Base-by-base conservation (phyloP, 2,329 filamentous ascomycete species). In the Cytospora piceicola region DNA sequence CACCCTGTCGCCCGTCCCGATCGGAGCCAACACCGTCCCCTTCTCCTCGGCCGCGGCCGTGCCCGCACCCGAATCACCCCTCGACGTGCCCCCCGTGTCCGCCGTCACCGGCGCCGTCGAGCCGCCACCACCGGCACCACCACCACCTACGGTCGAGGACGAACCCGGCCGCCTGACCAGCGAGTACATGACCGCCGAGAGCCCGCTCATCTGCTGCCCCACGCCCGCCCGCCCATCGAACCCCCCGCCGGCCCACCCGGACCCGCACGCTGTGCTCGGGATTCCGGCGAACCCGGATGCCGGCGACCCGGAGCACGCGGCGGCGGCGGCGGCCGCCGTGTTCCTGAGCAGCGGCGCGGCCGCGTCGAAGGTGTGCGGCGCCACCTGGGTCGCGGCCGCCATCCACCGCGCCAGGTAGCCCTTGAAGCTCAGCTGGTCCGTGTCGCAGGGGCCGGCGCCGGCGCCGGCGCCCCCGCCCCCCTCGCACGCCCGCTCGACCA, bases 351-450 rank as follows among this genome's bases (percentile, higher is more conserved):
- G 76, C 6, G 81, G 79, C 71, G 80, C 78, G 68, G 89, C 83
- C 5, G 73, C 76, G 58, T 80, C 75, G 66, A 76, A 78, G 1
- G 82, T 85, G 69, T 81, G 80, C 0, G 87, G 83, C 1, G 83
- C 85, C 71, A 89, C 74, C 73, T 85, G 81, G 8, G 81, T 77
- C 1, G 85, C 83, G 22, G 78, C 79, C 0, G 85, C 82, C 73
- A 89, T 77, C 86, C 89, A 93, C 54, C 90, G 88, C 30, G 86
- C 77, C 30, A 92, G 80, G 75, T 92, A 93, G 14, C 88, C 90
- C 78, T 93, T 93, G 85, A 93, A 93, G 57, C 83, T 87, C 72
- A 84, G 84, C 78, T 93, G 89, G 75, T 93, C 90, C 69, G 82
- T 82, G 77, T 92, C 85, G 81, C 91, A 94, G 30, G 79, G 80